Conservation (phyloP, 805 yeast species). For the Komagataella ulmi region DNA sequence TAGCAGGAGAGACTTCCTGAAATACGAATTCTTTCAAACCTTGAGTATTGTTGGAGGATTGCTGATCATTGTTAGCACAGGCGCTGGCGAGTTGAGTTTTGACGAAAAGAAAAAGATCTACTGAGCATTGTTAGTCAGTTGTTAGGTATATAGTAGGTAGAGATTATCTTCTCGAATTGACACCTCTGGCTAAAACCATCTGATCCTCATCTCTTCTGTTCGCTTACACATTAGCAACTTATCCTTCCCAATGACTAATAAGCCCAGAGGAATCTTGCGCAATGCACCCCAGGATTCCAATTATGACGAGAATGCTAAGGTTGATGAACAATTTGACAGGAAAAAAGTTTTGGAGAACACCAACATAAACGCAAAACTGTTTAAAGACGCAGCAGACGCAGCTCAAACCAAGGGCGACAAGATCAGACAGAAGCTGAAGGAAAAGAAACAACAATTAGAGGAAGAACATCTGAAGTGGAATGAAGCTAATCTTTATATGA, state of each 20-base stretch:
- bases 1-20: constrained; percentile 75
- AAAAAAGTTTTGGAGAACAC: constrained; percentile 39
- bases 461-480: constrained; percentile 69
- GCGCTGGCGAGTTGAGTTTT: constrained; percentile 88
- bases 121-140: constrained; percentile 15
- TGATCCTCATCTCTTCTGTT: constrained; percentile 1
- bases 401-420: constrained; percentile 25
- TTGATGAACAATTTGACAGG: neutral
- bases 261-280: constrained; percentile 19
- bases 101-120: constrained; percentile 94
- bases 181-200: constrained; percentile 1
- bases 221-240: constrained; percentile 2
- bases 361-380: constrained; percentile 50
- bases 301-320: constrained; percentile 4
- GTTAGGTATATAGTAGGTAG: neutral
- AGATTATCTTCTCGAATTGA: neutral
- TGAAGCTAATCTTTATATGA: constrained; percentile 56
- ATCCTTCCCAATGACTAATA: constrained; percentile 1
- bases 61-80: constrained; percentile 80
- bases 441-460: constrained; percentile 12
- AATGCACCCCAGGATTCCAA: constrained; percentile 13
- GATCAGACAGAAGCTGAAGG: constrained; percentile 29
- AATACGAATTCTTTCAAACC: constrained; percentile 91
- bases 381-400: neutral
- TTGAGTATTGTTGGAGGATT: constrained; percentile 92